Conservation (phyloP, 2,329 filamentous ascomycete genomes). For the Talaromyces amestolkiae region DNA sequence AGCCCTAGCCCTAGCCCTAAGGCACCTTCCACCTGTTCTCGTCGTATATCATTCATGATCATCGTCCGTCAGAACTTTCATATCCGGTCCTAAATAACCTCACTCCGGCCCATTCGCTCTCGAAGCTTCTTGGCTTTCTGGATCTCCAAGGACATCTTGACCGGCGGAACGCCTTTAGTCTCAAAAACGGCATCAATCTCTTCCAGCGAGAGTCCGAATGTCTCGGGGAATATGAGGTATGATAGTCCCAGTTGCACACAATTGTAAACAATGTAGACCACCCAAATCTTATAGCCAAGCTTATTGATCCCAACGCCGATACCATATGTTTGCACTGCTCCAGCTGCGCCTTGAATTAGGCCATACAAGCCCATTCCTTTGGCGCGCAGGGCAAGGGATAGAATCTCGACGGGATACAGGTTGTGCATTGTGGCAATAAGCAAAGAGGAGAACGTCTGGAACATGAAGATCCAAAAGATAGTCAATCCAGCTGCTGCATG, state of each 20-base stretch:
- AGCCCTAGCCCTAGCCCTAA: slow-evolving; percentile 6
- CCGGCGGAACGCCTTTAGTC: slow-evolving; percentile 42
- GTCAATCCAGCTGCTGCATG: slow-evolving; percentile 42
- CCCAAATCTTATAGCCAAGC: slow-evolving; percentile 53
- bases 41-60: not conserved
- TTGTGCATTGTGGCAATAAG: slow-evolving; percentile 52
- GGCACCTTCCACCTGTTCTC: not conserved
- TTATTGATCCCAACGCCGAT: slow-evolving; percentile 49
- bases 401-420: slow-evolving; percentile 47
- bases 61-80: not conserved
- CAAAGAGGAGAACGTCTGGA: slow-evolving; percentile 48
- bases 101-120: slow-evolving; percentile 23
- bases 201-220: slow-evolving; percentile 50
- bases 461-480: slow-evolving; percentile 50
- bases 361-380: slow-evolving; percentile 49
- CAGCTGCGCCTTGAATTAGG: slow-evolving; percentile 46
- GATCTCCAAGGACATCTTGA: slow-evolving; percentile 46
- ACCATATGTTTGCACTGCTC: slow-evolving; percentile 47
- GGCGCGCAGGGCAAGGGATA: slow-evolving; percentile 45
- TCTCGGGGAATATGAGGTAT: slow-evolving; percentile 56
- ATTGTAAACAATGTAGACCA: slow-evolving; percentile 53
- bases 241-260: slow-evolving; percentile 45
- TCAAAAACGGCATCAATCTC: slow-evolving; percentile 61
- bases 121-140: slow-evolving; percentile 41
- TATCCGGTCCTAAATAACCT: slow-evolving; percentile 18